These are phyloP conservation scores for Pseudohalonectria lignicola DNA, from an alignment of 2,329 filamentous ascomycete genomes.

Conservation along the genomic window DNA sequence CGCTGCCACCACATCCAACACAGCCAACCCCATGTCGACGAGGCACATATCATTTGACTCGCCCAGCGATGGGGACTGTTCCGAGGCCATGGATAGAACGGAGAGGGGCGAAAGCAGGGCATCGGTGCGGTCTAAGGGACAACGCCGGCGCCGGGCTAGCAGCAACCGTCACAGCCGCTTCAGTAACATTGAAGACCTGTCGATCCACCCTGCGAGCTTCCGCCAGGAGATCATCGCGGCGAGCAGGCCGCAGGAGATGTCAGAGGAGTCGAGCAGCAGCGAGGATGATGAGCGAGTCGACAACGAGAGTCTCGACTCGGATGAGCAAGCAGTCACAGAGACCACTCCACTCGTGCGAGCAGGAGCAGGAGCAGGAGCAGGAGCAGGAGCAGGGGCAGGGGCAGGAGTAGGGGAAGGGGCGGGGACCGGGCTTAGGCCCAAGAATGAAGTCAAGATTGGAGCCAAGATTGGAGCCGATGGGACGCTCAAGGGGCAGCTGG, in stretches of 20 bases:
- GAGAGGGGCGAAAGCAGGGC: constrained; percentile 11
- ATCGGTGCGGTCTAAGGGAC: constrained; percentile 20
- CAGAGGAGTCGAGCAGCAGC: constrained; percentile 30
- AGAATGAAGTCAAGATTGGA: neutral
- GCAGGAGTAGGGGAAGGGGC: no score
- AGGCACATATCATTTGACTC: no score
- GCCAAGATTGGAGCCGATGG: neutral
- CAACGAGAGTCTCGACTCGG: no score
- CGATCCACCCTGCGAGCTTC: constrained; percentile 82
- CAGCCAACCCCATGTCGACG: no score
- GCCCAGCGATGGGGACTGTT: no score
- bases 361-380: constrained; percentile 14
- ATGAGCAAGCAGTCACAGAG: constrained; percentile 21
- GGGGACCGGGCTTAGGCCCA: no score
- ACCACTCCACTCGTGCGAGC: constrained; percentile 23
- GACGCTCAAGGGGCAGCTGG: constrained; percentile 1
- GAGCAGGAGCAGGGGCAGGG: no score
- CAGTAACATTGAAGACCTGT: constrained; percentile 60
- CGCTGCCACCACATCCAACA: no score
- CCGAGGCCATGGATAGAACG: no score
- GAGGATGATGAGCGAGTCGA: constrained; percentile 3
- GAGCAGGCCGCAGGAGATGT: constrained; percentile 47
- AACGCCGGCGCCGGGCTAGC: constrained; percentile 33
- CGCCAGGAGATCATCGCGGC: constrained; percentile 86
- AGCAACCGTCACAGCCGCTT: constrained; percentile 45